phyloP scores from a whole-genome alignment of 2,329 filamentous ascomycete species.

The Elsinoe arachidis region DNA sequence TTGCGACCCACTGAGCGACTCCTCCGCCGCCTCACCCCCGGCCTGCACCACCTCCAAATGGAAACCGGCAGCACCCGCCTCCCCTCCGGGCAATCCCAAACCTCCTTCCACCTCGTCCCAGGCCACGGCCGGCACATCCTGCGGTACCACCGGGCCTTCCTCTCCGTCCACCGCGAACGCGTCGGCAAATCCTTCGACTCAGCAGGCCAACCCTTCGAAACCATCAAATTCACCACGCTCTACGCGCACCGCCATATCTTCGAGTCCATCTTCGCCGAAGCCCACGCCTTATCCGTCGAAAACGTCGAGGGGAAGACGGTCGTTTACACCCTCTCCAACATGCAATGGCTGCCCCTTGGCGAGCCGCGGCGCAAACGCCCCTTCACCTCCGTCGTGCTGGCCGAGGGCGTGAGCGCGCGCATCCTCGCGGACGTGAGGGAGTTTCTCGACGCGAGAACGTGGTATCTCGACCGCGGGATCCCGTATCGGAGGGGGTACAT shows the following conservation, averaged over 20 bases:
- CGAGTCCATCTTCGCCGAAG: constrained; percentile 80
- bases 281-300: constrained; percentile 67
- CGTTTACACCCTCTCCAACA: constrained; percentile 77
- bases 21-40: constrained; percentile 49
- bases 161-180: constrained; percentile 78
- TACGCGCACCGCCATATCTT: constrained; percentile 86
- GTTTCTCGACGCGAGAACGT: constrained; percentile 68
- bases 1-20: constrained; percentile 37
- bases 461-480: constrained; percentile 92
- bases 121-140: constrained; percentile 85
- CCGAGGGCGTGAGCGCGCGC: constrained; percentile 71
- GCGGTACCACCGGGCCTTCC: constrained; percentile 77
- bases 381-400: constrained; percentile 76
- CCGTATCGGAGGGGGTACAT: constrained; percentile 86
- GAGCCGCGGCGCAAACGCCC: constrained; percentile 79
- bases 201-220: constrained; percentile 88
- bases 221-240: constrained; percentile 81
- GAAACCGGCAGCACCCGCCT: constrained; percentile 54
- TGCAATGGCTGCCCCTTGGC: constrained; percentile 78
- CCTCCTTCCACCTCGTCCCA: constrained; percentile 80
- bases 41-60: constrained; percentile 56
- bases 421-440: constrained; percentile 75
- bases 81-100: constrained; percentile 60
- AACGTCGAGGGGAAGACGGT: constrained; percentile 86
- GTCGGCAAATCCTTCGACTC: constrained; percentile 68